A percentile compares a stretch with the other conserved stretches of the same genome.
Conservation (phyloP, 169 alveolate species). For the Eimeria sp. region DNA sequence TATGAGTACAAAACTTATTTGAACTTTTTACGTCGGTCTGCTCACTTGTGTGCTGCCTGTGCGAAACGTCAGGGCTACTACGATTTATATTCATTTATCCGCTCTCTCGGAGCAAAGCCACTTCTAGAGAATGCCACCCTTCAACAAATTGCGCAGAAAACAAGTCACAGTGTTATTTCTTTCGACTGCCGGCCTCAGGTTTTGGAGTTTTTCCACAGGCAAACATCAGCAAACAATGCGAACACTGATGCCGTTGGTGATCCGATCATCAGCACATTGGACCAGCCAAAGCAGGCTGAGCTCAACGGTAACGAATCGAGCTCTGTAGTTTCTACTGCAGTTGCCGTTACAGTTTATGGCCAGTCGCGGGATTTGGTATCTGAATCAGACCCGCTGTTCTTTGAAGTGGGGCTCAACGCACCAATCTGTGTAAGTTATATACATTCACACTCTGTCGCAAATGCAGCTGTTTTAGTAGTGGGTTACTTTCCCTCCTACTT, state of each 20-base stretch:
- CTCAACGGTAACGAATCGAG: background rate
- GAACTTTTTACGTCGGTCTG: background rate
- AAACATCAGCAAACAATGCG: background rate
- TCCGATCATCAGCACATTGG: background rate
- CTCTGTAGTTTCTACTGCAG: conserved; percentile 35
- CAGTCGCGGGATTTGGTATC: conserved; percentile 65
- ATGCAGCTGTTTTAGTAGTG: background rate
- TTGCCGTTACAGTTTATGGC: conserved; percentile 80
- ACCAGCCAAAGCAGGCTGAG: background rate
- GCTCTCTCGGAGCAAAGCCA: conserved; percentile 64
- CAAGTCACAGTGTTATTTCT: conserved; percentile 59
- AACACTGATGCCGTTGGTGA: background rate
- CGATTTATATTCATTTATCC: conserved; percentile 28
- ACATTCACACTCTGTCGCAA: background rate
- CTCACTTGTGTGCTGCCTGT: background rate
- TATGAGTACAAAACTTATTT: background rate
- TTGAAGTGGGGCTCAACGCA: conserved; percentile 70
- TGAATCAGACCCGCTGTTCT: conserved; percentile 76
- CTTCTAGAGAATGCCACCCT: conserved; percentile 65
- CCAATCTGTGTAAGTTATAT: conserved; percentile 58
- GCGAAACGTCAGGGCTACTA: conserved; percentile 58
- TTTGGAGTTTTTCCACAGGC: conserved; percentile 32
- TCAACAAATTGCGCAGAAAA: conserved; percentile 39
- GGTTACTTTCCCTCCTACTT: background rate
- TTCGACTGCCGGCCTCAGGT: conserved; percentile 65